A percentile compares a stretch with the other conserved stretches of the same genome.
These are phyloP conservation scores for Angomonas deanei DNA, from an alignment of 208 protist species.

Conservation along the genomic window DNA sequence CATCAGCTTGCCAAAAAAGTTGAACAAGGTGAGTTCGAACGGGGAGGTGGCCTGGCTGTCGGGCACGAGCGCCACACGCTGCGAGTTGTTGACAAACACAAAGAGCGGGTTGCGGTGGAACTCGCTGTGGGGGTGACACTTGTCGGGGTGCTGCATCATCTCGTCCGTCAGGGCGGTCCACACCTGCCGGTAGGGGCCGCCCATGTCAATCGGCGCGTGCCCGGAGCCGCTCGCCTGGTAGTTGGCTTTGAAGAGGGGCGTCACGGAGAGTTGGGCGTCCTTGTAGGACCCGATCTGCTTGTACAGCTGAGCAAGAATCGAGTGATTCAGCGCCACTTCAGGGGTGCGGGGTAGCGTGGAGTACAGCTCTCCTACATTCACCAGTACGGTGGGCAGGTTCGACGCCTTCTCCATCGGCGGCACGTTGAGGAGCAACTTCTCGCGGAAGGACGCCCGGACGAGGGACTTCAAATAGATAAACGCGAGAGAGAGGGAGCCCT, in stretches of 20 bases:
- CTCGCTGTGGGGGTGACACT: conserved; percentile 76
- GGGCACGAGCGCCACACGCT: conserved; percentile 79
- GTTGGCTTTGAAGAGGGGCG: conserved; percentile 81
- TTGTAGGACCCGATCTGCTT: conserved; percentile 79
- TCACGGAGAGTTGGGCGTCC: conserved; percentile 45
- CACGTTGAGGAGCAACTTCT: conserved; percentile 68
- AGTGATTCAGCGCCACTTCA: conserved; percentile 73
- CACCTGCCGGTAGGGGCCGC: conserved; percentile 85
- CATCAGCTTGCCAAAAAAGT: conserved; percentile 90
- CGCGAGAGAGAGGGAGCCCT: conserved; percentile 51
- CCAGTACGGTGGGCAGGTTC: conserved; percentile 43
- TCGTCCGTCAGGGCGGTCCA: conserved; percentile 86
- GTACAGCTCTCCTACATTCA: conserved; percentile 70
- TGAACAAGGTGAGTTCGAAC: conserved; percentile 76
- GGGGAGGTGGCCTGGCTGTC: conserved; percentile 61
- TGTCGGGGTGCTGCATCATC: conserved; percentile 84
- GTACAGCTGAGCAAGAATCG: conserved; percentile 81
- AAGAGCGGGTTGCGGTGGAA: conserved; percentile 86
- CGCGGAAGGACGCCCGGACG: conserved; percentile 71
- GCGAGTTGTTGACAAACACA: conserved; percentile 77
- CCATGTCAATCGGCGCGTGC: conserved; percentile 82
- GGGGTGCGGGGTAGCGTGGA: conserved; percentile 65
- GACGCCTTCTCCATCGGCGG: conserved; percentile 37
- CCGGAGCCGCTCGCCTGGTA: conserved; percentile 70
- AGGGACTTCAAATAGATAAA: conserved; percentile 83